Conservation (phyloP, 805 yeast species). For the Candida ulmi region DNA sequence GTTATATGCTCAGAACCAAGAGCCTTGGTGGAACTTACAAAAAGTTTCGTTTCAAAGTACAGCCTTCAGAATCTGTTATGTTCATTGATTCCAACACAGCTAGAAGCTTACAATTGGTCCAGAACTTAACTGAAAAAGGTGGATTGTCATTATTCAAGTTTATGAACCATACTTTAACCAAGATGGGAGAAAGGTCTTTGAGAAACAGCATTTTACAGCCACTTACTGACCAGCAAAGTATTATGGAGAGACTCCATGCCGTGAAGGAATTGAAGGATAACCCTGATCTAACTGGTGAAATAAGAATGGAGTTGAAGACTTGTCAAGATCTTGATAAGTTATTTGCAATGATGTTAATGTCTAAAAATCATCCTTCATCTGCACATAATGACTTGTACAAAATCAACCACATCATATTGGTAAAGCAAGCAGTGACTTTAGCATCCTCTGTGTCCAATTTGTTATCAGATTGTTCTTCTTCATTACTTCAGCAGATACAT, state of each 20-base stretch:
- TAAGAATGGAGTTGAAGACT: constrained; percentile 20
- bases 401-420: constrained; percentile 34
- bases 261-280: constrained; percentile 30
- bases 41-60: constrained; percentile 31
- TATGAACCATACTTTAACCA: constrained; percentile 35
- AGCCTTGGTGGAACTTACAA: constrained; percentile 16
- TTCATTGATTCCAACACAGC: constrained; percentile 36
- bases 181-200: constrained; percentile 40
- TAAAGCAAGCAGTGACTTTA: constrained; percentile 30
- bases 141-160: constrained; percentile 31
- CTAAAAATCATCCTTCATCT: constrained; percentile 21
- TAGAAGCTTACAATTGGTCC: constrained; percentile 32
- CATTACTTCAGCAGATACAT: constrained; percentile 24
- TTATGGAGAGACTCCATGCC: constrained; percentile 30
- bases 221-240: constrained; percentile 31
- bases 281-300: constrained; percentile 10
- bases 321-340: constrained; percentile 36
- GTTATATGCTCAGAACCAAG: constrained; percentile 17
- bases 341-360: constrained; percentile 30
- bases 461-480: constrained; percentile 11
- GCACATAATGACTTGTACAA: constrained; percentile 27
- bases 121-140: constrained; percentile 25
- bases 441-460: constrained; percentile 13
- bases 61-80: constrained; percentile 35
- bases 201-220: constrained; percentile 43